Base-by-base conservation (phyloP, 371 early-diverging fungal species). In the Rhizomucor miehei region DNA sequence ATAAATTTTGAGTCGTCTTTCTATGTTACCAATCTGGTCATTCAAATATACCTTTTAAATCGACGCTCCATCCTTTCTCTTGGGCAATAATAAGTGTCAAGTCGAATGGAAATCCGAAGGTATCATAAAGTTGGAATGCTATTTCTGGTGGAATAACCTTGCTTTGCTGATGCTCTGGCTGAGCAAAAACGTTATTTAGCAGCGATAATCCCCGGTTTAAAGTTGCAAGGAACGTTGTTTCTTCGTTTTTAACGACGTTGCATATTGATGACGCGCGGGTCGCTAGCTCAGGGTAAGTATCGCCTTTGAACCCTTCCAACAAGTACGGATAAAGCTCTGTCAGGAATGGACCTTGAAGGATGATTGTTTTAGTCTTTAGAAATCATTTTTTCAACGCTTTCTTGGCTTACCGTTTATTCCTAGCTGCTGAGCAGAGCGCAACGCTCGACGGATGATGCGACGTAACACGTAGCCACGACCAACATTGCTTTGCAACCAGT, bases 391-490 rank as follows among this genome's bases (percentile, higher is more conserved):
- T 11, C 14, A 41, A 6, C 6, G 3, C 10, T 17, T 4, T 14
- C 2, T 25, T 6, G 13, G 23, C 62, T 44, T 73, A 80, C 82
- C 75, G 49, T 71, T 57, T 9, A 87, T 65, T 1, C 90, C 89
- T 14, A 91, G 56, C 48, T 85, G 85, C 20, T 78, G 75, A 3
- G 87, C 90, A 3, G 88, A 85, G 11, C 90, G 74, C 40, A 86
- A 69, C 0, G 89, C 90, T 24, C 91, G 79, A 23, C 91, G 80
- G 38, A 91, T 85, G 38, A 91, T 88, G 38, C 89, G 77, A 52
- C 91, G 78, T 46, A 91, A 67, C 0, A 91, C 89, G 65, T 91
- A 91, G 0, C 90, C 91, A 45, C 91, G 79, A 5, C 89, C 89
- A 3, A 82, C 73, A 58, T 86, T 88, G 49, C 84, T 84, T 46